A percentile compares a stretch with the other conserved stretches of the same genome.
Conservation (phyloP, 306 rosid species). For the Vigna unguiculata region DNA sequence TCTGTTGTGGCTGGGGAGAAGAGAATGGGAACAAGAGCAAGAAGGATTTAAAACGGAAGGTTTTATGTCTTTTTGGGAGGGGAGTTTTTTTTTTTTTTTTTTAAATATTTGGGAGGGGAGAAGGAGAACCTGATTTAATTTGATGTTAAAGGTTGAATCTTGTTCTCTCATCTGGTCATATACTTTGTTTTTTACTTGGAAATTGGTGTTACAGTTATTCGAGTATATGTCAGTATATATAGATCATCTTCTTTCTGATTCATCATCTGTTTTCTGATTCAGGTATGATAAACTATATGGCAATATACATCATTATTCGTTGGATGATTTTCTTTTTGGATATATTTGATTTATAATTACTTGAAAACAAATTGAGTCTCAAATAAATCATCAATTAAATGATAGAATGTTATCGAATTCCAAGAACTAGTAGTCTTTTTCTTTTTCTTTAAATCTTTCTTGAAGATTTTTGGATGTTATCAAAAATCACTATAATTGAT, state of each 20-base stretch:
- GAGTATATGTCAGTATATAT: not conserved
- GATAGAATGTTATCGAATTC: not conserved
- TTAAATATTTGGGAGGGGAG: not conserved
- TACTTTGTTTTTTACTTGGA: not conserved
- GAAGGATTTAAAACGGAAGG: conserved; percentile 46
- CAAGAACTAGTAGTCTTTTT: not conserved
- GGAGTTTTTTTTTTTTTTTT: too few species aligned
- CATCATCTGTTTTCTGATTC: too few species aligned
- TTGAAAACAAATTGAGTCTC: not conserved
- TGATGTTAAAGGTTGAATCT: conserved; percentile 34
- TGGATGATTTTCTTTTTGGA: not conserved
- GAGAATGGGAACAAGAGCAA: conserved; percentile 47
- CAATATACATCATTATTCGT: not conserved
- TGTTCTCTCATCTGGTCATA: conserved; percentile 36
- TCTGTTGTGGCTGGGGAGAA: conserved; percentile 41
- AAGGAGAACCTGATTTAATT: conserved; percentile 37
- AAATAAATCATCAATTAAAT: not conserved
- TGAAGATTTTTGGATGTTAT: too few species aligned
- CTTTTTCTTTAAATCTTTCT: not conserved
- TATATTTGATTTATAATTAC: not conserved
- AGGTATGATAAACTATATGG: not conserved
- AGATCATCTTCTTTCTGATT: not conserved
- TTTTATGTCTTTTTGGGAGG: not conserved
- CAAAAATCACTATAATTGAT: too few species aligned
- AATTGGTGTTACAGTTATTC: not conserved